phyloP scores from a whole-genome alignment of 495 filamentous ascomycete species.

The Penicillium ochrochloron region DNA sequence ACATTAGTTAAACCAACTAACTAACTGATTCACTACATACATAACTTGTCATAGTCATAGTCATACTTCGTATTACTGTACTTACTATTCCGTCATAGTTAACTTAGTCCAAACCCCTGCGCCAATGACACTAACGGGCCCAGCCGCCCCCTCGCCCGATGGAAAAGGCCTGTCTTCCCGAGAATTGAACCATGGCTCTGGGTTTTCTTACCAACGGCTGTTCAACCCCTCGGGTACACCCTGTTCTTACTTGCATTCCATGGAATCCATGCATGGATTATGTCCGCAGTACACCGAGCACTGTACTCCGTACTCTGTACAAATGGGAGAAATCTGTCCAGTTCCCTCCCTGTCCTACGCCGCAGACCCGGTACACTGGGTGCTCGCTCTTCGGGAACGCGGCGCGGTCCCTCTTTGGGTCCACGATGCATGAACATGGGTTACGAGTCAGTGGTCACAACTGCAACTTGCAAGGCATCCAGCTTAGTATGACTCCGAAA shows the following conservation, averaged over 20 bases:
- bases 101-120: not conserved
- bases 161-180: conserved; percentile 36
- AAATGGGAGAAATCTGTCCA: not conserved
- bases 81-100: not conserved
- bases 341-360: conserved; percentile 14
- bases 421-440: conserved; percentile 33
- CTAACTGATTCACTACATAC: not conserved
- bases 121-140: conserved; percentile 29
- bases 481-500: conserved; percentile 8
- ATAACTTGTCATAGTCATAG: not conserved
- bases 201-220: conserved; percentile 35
- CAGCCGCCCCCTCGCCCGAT: conserved; percentile 28
- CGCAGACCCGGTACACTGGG: conserved; percentile 40
- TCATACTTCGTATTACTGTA: not conserved
- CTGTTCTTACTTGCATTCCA: not conserved
- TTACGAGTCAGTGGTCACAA: not conserved
- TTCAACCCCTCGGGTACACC: conserved; percentile 11
- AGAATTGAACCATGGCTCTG: conserved; percentile 49
- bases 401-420: conserved; percentile 20
- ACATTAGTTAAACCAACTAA: no score
- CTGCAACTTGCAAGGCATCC: conserved; percentile 14
- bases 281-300: not conserved
- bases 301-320: not conserved
- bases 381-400: conserved; percentile 22
- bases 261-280: not conserved